Evolutionary conservation across 1,284 basidiomycete genomes (phyloP).

Genomic region (Trichosporon ovoides): DNA sequence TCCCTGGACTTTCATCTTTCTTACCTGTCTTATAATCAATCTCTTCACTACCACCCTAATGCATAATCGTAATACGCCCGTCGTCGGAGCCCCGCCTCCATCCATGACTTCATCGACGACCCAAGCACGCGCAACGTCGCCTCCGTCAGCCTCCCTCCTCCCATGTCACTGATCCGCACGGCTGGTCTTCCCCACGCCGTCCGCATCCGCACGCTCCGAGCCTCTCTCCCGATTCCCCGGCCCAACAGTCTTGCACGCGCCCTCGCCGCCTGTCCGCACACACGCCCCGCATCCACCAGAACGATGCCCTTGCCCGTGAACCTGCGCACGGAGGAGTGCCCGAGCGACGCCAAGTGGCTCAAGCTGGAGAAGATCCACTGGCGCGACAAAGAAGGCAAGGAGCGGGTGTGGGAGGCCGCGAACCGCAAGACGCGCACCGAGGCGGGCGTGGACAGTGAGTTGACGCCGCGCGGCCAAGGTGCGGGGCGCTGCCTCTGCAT

Average conservation of each 20-base stretch:
- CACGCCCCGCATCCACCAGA: background rate
- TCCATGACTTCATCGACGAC: background rate
- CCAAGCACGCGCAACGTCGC: background rate
- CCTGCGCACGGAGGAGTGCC: conserved; percentile 31
- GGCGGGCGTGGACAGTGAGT: conserved; percentile 71
- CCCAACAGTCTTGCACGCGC: background rate
- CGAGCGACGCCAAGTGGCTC: conserved; percentile 45
- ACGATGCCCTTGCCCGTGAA: conserved; percentile 27
- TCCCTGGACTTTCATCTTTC: background rate
- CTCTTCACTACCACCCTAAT: background rate
- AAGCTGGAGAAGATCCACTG: conserved; percentile 57
- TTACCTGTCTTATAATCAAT: background rate
- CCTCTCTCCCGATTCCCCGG: background rate
- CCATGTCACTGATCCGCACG: background rate
- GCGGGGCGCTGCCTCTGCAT: no score
- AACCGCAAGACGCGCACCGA: conserved; percentile 68
- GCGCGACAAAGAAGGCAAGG: conserved; percentile 64
- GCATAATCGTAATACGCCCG: background rate
- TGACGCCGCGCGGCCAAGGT: no score
- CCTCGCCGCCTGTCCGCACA: background rate
- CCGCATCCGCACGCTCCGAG: no score
- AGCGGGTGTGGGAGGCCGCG: conserved; percentile 81
- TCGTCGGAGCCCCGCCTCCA: background rate
- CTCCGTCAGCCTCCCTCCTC: no score
- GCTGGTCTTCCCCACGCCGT: no score